Base-by-base conservation (phyloP, 805 yeast genomes). In the Brettanomyces nanus region DNA sequence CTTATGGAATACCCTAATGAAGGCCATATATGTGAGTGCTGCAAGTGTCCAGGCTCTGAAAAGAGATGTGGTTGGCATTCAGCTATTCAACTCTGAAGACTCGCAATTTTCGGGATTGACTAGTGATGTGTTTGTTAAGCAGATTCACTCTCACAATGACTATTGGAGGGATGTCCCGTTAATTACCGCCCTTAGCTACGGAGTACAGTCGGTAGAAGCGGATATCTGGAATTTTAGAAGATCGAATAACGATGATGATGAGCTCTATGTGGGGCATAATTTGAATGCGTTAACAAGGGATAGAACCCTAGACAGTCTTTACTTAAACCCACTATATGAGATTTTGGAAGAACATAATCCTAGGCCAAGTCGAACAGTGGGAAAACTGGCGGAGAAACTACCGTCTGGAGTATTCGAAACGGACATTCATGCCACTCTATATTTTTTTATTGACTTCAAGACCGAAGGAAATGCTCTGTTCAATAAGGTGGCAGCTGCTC, bases 391-490 rank as follows among this genome's bases (percentile, higher is more conserved):
- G 5, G 35, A 32, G 5, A 39, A 40, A 17, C 22, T 18, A 5
- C 33, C 45, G 9, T 41, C 45, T n/a, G 58, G 56, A 14, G 57
- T 54, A 10, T 54, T 53, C 34, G 61, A 62, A 39, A 65, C 74
- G 34, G 65, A 69, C 26, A 69, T 73, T 0, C 65, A 61, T 36
- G 57, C 64, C n/a, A 73, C 85, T 2, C 55, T 79, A 15, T 75
- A 70, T 52, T 59, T 82, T 22, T 75, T 77, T 60, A 63, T 82
- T 47, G 90, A 83, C 54, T 63, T 78, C 47, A 79, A 79, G 49
- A 65, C 76, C 2, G 71, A 70, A 30, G 74, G 82, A n/a, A 56
- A 59, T 18, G 62, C 61, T 2, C 69, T 78, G 1, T 80, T 72
- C 54, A 54, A 59, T 1, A 54, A 61, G 17, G 57, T 83, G 26